Base-by-base conservation (phyloP, 1,139 yeast genomes). In the Zygoascus meyerae region DNA sequence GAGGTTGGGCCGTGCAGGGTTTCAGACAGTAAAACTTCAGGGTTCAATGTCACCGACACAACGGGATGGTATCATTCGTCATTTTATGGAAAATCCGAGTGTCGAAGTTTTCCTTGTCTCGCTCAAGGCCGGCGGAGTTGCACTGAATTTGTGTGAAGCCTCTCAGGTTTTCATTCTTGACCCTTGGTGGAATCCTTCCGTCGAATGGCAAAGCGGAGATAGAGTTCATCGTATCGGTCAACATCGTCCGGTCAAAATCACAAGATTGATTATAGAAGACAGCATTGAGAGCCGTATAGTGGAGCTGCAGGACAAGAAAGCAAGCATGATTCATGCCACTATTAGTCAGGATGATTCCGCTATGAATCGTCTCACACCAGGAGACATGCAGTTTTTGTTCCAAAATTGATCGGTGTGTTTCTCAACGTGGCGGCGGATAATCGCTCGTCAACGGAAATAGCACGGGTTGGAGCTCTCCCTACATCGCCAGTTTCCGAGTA, bases 151-250 rank as follows among this genome's bases (percentile, higher is more conserved):
- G 56, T 90, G 97, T 60, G 98, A 94, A 62, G 98, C 98, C 0
- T 87, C 95, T 1, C 97, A 90, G 57, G 97, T 92, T 35, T 92
- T 92, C 57, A 74, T 92, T 44, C 74, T 92, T 73, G 98, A 92
- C 60, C 97, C 97, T 26, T 92, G 98, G 97, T 92, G 97, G 97
- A 92, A 92, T 62, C 97, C 97, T 1, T 84, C 95, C 58, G 95
- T 89, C 3, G 97, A 92, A 66, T 92, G 97, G 90, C 98, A 92
- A 65, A 85, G 95, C 42, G 95, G 95, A 70, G 99, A 94, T 66
- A 80, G 99, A 67, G 97, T 92, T 17, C 98, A 92, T 67, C 80
- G 98, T 69, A 92, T 92, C 53, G 97, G 97, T 4, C 99, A 92
- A 64, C 86, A 79, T 59, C 71, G 98, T 53, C 98, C 98, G 0